These are phyloP conservation scores for Fusarium xylarioides DNA, from an alignment of 2,329 filamentous ascomycete species.

Conservation along the genomic window DNA sequence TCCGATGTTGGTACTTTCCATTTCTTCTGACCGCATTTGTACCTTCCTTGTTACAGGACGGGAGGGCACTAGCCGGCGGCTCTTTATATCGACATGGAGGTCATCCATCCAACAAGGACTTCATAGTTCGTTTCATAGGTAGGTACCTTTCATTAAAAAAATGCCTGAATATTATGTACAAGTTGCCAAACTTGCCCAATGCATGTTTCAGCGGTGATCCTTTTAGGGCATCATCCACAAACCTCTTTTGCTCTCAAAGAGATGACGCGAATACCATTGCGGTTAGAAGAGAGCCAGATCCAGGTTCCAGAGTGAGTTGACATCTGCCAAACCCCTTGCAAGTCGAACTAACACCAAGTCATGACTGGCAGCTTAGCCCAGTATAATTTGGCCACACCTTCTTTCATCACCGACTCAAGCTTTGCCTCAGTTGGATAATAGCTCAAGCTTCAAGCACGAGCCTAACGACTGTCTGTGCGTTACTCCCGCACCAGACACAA, in stretches of 20 bases:
- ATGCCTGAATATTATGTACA: neutral
- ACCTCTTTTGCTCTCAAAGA: conserved; percentile 3
- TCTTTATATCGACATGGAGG: neutral
- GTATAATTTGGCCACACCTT: conserved; percentile 23
- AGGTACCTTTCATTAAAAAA: neutral
- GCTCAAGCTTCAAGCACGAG: conserved; percentile 34
- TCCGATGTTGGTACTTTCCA: neutral
- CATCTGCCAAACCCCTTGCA: conserved; percentile 35
- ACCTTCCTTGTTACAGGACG: neutral
- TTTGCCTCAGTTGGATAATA: conserved; percentile 37
- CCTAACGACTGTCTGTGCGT: conserved; percentile 39
- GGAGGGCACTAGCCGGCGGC: neutral
- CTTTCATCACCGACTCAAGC: conserved; percentile 25
- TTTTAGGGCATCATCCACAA: neutral
- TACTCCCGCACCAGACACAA: conserved; percentile 14
- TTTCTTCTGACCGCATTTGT: neutral
- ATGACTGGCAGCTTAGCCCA: conserved; percentile 19
- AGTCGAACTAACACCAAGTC: conserved; percentile 22
- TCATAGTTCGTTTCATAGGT: neutral
- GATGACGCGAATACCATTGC: conserved; percentile 2
- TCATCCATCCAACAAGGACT: neutral
- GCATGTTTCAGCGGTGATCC: neutral
- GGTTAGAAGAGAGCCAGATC: conserved; percentile 11
- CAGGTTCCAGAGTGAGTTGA: conserved; percentile 4
- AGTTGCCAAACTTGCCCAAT: neutral